Evolutionary conservation across 2,329 filamentous ascomycete genomes (phyloP), one percentile per base, ranked within the genome.

Genomic region (Diaporthe eres): DNA sequence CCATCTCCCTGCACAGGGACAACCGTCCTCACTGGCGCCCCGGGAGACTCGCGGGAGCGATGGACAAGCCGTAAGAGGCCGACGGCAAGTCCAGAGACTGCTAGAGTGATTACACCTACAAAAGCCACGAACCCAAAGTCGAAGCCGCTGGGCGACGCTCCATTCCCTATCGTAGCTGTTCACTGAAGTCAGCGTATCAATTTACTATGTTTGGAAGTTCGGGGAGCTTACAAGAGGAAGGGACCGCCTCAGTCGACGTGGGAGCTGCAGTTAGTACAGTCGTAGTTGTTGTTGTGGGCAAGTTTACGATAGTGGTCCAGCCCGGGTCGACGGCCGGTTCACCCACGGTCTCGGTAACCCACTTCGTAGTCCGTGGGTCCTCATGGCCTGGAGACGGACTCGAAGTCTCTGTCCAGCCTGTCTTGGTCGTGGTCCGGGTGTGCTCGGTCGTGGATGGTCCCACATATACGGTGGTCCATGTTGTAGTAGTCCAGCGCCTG

Each of bases 11-110:
- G 42, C 15, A 22, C 42, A 22, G 25, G 39, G 17, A 49, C 4
- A 3, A n/a, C 2, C 1, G 0, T 28, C 3, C 15, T 34, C 2
- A 31, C 42, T 2, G n/a, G 10, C 15, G 1, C 25, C 6, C 25
- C 13, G 2, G 15, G 13, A 8, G 53, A 22, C 5, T 17, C 25
- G 25, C 8, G 31, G 0, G 5, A 25, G 19, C 53, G 25, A 5
- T 9, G 25, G 0, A n/a, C n/a, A 22, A 47, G n/a, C 60, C 60
- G 7, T 12, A 31, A 2, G 25, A 28, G 1, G 10, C 31, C 13
- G 6, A 22, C 15, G 4, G 39, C 39, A 7, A 65, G 15, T 7
- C n/a, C 17, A 5, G 15, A 34, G 10, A 47, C 3, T 3, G 22
- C 4, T 19, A 37, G 2, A 15, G 37, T 2, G 2, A 51, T 17